Evolutionary conservation across 371 early-diverging fungal species (phyloP), one percentile per base, ranked within the genome.

Genomic region (Dichotomocladium elegans): DNA sequence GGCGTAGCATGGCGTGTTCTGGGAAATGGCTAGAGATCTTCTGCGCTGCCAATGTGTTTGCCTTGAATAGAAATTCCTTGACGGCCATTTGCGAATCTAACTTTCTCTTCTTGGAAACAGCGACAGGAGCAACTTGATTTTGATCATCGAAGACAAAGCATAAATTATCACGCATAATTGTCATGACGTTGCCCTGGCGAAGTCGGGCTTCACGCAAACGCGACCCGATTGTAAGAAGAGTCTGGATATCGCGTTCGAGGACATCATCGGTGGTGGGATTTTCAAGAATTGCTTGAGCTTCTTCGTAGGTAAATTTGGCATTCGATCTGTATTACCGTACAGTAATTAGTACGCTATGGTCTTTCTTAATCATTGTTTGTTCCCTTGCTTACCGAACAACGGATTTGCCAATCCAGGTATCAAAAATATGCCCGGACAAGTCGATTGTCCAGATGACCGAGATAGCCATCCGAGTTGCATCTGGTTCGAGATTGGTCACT

Each of bases 21-120:
- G 93, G 93, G 62, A 89, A 87, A 41, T 77, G 61, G 51, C 79
- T 69, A 46, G 84, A 83, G 19, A 95, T 91, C 64, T 86, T 86
- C 58, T 83, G 75, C 1, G 96, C 96, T 0, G 95, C 95, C 28
- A 79, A 77, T 25, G 88, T 87, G 66, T 98, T 96, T 11, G 96
- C 95, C 25, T 95, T 72, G 35, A 95, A 67, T 91, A 94, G 90
- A 59, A 95, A 90, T 70, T 98, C 96, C 28, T 64, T 59, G n/a
- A 68, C 56, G 15, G 43, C 43, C 27, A 33, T 45, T 5, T 28
- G 29, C n/a, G 41, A 46, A 45, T 53, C 40, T 8, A 24, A 30
- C 7, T 37, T 17, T 27, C 45, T 58, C 29, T 49, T 51, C n/a
- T 24, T 31, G 3, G 49, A 40, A 3, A 51, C 47, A 30, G 25